phyloP scores from a whole-genome alignment of 1,284 basidiomycete species.

The Ceratobasidium sp. region DNA sequence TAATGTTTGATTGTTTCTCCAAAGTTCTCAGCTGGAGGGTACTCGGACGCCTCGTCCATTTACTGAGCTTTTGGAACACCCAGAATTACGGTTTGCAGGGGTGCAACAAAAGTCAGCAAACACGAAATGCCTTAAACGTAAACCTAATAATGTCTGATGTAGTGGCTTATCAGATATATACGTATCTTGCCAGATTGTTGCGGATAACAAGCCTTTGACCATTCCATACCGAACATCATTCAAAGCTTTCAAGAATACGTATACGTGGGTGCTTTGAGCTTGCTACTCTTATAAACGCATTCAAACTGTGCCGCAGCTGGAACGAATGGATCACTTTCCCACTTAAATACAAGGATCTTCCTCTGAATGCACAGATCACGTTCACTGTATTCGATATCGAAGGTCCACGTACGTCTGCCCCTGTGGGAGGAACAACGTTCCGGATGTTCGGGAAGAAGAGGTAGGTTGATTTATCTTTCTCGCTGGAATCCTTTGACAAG shows the following conservation, averaged over 20 bases:
- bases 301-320: conserved; percentile 66
- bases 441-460: conserved; percentile 90
- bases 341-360: conserved; percentile 89
- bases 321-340: conserved; percentile 93
- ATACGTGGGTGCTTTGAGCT: conserved; percentile 60
- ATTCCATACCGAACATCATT: conserved; percentile 91
- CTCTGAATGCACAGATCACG: conserved; percentile 84
- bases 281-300: not conserved
- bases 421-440: conserved; percentile 91
- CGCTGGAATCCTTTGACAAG: not conserved
- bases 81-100: conserved; percentile 79
- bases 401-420: conserved; percentile 72
- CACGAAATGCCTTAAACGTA: not conserved
- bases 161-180: conserved; percentile 89
- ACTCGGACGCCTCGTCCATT: conserved; percentile 70
- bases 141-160: conserved; percentile 43
- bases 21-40: conserved; percentile 85
- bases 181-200: conserved; percentile 88
- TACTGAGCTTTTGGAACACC: conserved; percentile 77
- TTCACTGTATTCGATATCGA: conserved; percentile 96
- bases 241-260: conserved; percentile 86
- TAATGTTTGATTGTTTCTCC: conserved; percentile 34
- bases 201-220: conserved; percentile 91
- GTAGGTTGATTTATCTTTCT: conserved; percentile 53
- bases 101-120: conserved; percentile 73